Percentiles rank a stretch among this genome's conserved stretches.
These are phyloP conservation scores for Cyberlindnera misumaiensis DNA, from an alignment of 805 yeast species.

Conservation along the genomic window DNA sequence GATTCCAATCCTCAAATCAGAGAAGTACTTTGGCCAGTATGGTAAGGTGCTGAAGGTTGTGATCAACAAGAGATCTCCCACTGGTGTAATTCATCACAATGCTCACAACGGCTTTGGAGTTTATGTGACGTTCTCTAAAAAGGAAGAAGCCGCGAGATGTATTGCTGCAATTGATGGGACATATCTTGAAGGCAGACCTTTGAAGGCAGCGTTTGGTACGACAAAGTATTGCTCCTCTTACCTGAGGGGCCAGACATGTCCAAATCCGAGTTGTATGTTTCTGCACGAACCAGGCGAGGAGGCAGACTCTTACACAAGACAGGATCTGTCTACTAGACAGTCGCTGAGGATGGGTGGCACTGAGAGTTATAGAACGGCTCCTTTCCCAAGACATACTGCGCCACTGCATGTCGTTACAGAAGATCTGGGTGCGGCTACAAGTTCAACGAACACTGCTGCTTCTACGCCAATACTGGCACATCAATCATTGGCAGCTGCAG, in stretches of 20 bases:
- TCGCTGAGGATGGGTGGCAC: constrained; percentile 45
- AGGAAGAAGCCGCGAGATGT: constrained; percentile 94
- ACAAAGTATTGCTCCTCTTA: constrained; percentile 98
- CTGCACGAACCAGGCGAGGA: constrained; percentile 99
- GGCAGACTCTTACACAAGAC: constrained; percentile 92
- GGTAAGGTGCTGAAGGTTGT: constrained; percentile 94
- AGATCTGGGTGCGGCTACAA: background rate
- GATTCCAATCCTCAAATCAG: constrained; percentile 75
- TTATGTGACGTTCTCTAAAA: constrained; percentile 85
- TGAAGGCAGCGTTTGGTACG: constrained; percentile 96
- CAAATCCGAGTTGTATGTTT: constrained; percentile 98
- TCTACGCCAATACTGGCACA: constrained; percentile 4
- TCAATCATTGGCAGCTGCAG: constrained; percentile 24
- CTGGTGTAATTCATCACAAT: constrained; percentile 15
- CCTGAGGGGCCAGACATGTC: constrained; percentile 91
- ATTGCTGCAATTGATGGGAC: constrained; percentile 91
- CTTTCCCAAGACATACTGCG: constrained; percentile 10
- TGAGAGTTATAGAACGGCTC: constrained; percentile 14
- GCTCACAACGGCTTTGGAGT: constrained; percentile 79
- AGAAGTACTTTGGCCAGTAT: constrained; percentile 96
- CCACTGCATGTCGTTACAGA: constrained; percentile 2
- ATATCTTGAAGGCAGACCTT: constrained; percentile 79
- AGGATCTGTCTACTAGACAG: constrained; percentile 74
- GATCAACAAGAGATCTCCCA: constrained; percentile 60
- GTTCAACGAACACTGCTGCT: constrained; percentile 3